Conservation (phyloP, 108 stramenopile genomes). For the Skeletonema potamos region DNA sequence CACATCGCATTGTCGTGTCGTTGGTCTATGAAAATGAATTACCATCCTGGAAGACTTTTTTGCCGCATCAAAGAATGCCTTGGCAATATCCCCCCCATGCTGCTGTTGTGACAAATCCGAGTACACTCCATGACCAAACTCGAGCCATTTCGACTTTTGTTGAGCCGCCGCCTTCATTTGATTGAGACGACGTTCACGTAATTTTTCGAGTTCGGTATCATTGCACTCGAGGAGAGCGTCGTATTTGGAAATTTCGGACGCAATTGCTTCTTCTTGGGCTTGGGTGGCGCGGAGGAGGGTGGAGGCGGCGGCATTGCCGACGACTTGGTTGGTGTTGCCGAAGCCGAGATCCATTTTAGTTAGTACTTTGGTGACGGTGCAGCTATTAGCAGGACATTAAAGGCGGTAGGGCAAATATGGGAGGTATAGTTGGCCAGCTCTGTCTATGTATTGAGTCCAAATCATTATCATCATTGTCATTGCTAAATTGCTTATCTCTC, state of each 20-base stretch:
- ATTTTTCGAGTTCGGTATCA: constrained; percentile 86
- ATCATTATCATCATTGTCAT: no score
- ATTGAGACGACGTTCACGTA: constrained; percentile 78
- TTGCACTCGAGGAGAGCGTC: constrained; percentile 81
- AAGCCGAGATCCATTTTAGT: constrained; percentile 77
- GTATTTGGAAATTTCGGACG: constrained; percentile 68
- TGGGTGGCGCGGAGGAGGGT: constrained; percentile 57
- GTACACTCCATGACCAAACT: constrained; percentile 90
- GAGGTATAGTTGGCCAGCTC: no score
- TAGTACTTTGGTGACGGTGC: background rate
- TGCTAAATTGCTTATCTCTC: no score
- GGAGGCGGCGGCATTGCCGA: constrained; percentile 66
- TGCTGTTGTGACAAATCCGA: constrained; percentile 61
- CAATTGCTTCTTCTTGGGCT: constrained; percentile 63
- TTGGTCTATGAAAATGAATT: constrained; percentile 96
- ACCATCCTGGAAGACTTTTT: constrained; percentile 83
- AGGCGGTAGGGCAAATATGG: no score
- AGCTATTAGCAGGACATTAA: no score
- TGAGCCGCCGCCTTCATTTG: constrained; percentile 73
- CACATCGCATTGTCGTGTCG: constrained; percentile 89
- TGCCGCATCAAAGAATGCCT: constrained; percentile 91
- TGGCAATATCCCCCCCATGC: constrained; percentile 63
- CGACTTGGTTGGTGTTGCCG: constrained; percentile 68
- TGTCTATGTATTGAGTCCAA: no score
- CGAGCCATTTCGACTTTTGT: constrained; percentile 68